A percentile compares a stretch with the other conserved stretches of the same genome.
Conservation (phyloP, 768 basidiomycete genomes). For the Boletus speciosus region DNA sequence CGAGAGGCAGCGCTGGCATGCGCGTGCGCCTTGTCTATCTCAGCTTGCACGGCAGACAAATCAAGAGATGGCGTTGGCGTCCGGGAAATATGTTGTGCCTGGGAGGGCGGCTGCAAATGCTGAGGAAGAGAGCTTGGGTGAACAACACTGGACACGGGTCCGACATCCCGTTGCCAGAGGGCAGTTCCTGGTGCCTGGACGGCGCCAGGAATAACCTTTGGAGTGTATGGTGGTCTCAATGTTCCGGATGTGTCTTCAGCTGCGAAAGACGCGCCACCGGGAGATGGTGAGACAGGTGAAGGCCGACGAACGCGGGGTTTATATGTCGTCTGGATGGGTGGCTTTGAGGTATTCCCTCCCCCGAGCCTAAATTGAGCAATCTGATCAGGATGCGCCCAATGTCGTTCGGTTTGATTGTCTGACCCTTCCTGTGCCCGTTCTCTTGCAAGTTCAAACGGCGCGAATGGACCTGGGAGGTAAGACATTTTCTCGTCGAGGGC, state of each 20-base stretch:
- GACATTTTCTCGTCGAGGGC: slow-evolving; percentile 70
- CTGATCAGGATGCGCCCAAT: slow-evolving; percentile 41
- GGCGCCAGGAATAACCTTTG: slow-evolving; percentile 38
- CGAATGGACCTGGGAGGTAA: slow-evolving; percentile 67
- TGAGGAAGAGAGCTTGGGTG: slow-evolving; percentile 24
- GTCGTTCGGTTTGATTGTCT: slow-evolving; percentile 32
- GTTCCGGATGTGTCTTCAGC: slow-evolving; percentile 48
- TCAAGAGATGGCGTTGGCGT: slow-evolving; percentile 71
- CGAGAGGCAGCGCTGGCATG: slow-evolving; percentile 67
- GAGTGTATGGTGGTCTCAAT: not conserved
- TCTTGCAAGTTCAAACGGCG: slow-evolving; percentile 59
- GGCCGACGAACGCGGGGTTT: slow-evolving; percentile 65
- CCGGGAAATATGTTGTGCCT: slow-evolving; percentile 57
- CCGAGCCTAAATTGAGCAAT: slow-evolving; percentile 24
- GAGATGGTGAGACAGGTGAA: slow-evolving; percentile 37
- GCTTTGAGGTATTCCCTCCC: slow-evolving; percentile 33
- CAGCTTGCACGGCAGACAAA: slow-evolving; percentile 62
- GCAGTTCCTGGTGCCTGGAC: slow-evolving; percentile 48
- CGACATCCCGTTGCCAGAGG: slow-evolving; percentile 46
- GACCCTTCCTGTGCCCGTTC: slow-evolving; percentile 43
- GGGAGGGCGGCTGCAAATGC: slow-evolving; percentile 37
- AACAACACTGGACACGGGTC: not conserved
- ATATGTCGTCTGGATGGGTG: slow-evolving; percentile 62
- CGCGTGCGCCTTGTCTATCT: slow-evolving; percentile 77
- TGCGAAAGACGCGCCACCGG: slow-evolving; percentile 15